Evolutionary conservation across 305 asterid genomes (phyloP), one percentile per base, ranked within the genome.

Genomic region (Fraxinus albicans): DNA sequence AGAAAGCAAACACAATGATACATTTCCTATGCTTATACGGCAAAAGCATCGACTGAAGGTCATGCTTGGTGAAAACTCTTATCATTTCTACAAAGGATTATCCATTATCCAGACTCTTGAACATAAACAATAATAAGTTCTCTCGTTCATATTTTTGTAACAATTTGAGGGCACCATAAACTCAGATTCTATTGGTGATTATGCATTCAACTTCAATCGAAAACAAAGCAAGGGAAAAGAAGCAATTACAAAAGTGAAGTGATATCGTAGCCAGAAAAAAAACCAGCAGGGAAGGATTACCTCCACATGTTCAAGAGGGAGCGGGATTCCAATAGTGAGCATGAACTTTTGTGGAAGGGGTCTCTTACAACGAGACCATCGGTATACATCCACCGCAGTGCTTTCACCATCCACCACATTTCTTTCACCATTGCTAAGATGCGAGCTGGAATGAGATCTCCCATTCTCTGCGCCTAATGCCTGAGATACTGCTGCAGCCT

Each of bases 291-390:
- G 31, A 44, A 75, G 69, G 47, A 76, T 78, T 91, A 96, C 99
- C 98, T 94, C 98, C 8, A 94, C 89, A 84, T 91, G 89, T 77
- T 94, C 97, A 84, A 79, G 88, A 79, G 98, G 93, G 60, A 94
- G 85, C 8, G 99, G 99, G 72, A 94, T 92, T 82, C 99, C 98
- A 73, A 91, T 76, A 77, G 89, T 85, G 81, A 78, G 92, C 97
- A 92, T 92, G 67, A 73, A 80, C 76, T 85, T 92, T 81, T 96
- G 98, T 53, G 97, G 95, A 82, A 90, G 90, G 75, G 94, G 89
- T 70, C 90, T 92, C 89, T 92, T 94, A 84, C 98, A 91, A 19
- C 90, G 93, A 76, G 99, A 91, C 96, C 98, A 95, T 55, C 98
- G 91, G 87, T 89, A 96, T 60, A 91, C 76, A 90, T 96, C 98